Conservation (phyloP, 208 protist species). For the Entamoeba invadens region DNA sequence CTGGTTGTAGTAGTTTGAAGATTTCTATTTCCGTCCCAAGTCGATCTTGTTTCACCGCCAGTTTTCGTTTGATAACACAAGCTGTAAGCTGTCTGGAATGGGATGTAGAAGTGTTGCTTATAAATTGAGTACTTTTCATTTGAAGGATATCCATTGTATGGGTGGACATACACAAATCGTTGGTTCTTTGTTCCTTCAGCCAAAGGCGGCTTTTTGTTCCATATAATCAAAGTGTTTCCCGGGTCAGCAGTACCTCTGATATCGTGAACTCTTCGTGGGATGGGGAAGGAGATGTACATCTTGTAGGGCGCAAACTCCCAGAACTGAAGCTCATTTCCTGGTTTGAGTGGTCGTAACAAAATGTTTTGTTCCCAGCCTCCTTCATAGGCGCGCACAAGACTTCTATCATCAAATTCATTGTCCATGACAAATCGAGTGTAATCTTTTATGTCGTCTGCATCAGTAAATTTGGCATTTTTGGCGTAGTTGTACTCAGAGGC, state of each 20-base stretch:
- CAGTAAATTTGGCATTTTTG: not conserved
- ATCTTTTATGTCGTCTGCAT: not conserved
- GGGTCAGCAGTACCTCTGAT: not conserved
- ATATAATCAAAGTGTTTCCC: not conserved
- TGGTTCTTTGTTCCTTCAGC: not conserved
- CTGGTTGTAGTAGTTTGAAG: not conserved
- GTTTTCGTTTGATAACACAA: not conserved
- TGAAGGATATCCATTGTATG: not conserved
- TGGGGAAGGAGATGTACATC: not conserved
- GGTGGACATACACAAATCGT: not conserved
- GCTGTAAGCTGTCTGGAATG: not conserved
- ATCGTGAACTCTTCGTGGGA: not conserved
- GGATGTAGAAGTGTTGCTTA: not conserved
- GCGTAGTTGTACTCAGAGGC: not conserved
- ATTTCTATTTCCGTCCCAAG: not conserved
- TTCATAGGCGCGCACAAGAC: not conserved
- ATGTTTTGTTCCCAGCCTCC: not conserved
- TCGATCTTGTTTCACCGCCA: not conserved
- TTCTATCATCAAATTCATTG: not conserved
- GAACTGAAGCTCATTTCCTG: not conserved
- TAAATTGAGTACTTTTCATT: not conserved
- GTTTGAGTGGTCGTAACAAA: not conserved
- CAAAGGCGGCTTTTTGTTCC: not conserved
- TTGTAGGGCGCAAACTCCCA: not conserved
- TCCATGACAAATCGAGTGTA: not conserved